A percentile compares a stretch with the other conserved stretches of the same genome.
Conservation (phyloP, 2,329 filamentous ascomycete genomes). For the Xylaria sp. region DNA sequence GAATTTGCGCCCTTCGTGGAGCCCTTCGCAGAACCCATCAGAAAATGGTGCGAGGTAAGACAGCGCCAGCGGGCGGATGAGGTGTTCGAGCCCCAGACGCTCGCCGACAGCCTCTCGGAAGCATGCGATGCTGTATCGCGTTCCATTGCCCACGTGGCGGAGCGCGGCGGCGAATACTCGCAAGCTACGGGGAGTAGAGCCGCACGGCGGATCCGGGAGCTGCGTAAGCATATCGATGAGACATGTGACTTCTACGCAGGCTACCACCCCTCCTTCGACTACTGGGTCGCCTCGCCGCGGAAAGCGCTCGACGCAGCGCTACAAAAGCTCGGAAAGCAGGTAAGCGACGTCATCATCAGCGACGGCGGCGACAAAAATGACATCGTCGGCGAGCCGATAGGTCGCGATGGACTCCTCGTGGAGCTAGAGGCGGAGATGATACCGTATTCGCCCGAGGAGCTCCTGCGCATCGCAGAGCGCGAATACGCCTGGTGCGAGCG, state of each 20-base stretch:
- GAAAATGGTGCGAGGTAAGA: slow-evolving; percentile 57
- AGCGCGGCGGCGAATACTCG: slow-evolving; percentile 49
- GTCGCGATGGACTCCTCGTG: slow-evolving; percentile 60
- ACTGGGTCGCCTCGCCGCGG: slow-evolving; percentile 64
- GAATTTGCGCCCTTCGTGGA: slow-evolving; percentile 55
- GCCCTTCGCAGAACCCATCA: slow-evolving; percentile 57
- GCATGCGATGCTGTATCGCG: slow-evolving; percentile 50
- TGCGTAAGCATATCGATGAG: slow-evolving; percentile 58
- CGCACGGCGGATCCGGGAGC: slow-evolving; percentile 54
- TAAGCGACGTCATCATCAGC: slow-evolving; percentile 56
- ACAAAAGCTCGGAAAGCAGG: slow-evolving; percentile 51
- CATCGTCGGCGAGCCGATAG: slow-evolving; percentile 68
- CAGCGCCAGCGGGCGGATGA: slow-evolving; percentile 57
- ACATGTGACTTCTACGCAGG: slow-evolving; percentile 62
- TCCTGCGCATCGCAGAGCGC: slow-evolving; percentile 61
- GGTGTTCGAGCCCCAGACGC: slow-evolving; percentile 56
- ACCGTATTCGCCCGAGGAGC: slow-evolving; percentile 66
- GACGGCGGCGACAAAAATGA: slow-evolving; percentile 58
- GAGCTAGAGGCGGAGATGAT: slow-evolving; percentile 68
- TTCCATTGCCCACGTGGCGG: slow-evolving; percentile 52
- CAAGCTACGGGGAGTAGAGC: slow-evolving; percentile 61
- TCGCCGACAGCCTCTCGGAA: slow-evolving; percentile 56
- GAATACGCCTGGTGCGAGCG: slow-evolving; percentile 66
- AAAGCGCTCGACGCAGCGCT: slow-evolving; percentile 54
- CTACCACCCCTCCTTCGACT: slow-evolving; percentile 67